Conservation (phyloP, 768 basidiomycete genomes). For the Inosperma sp. region DNA sequence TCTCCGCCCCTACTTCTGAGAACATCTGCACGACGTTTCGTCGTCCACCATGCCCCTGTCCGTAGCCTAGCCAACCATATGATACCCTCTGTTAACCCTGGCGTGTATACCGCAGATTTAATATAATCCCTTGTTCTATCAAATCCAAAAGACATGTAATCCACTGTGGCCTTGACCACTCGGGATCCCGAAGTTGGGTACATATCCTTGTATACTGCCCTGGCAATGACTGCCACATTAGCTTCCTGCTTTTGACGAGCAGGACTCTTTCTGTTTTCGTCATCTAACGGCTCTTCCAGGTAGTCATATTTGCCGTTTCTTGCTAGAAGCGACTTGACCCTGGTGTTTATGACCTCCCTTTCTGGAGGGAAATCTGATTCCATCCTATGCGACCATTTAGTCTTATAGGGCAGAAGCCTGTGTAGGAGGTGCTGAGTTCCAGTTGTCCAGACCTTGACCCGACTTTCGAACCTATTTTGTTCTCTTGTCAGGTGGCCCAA, state of each 20-base stretch:
- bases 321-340: too few species aligned
- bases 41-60: not conserved
- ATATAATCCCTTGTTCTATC: not conserved
- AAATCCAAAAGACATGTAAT: not conserved
- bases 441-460: not conserved
- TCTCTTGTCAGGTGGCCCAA: not conserved
- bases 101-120: not conserved
- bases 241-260: too few species aligned
- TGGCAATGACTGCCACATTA: not conserved
- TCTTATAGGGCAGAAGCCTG: too few species aligned
- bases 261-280: too few species aligned
- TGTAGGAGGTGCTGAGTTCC: not conserved
- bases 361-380: too few species aligned
- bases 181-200: not conserved
- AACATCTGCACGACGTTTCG: not conserved
- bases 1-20: not conserved
- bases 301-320: too few species aligned
- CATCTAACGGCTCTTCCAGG: too few species aligned
- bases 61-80: not conserved
- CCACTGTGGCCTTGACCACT: not conserved
- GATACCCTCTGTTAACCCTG: not conserved
- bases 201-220: conserved; percentile 2
- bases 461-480: not conserved
- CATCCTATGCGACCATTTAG: too few species aligned
- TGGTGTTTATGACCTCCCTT: too few species aligned